Evolutionary conservation across 2,329 filamentous ascomycete species (phyloP), one percentile per base, ranked within the genome.

Genomic region (Ciborinia camelliae): DNA sequence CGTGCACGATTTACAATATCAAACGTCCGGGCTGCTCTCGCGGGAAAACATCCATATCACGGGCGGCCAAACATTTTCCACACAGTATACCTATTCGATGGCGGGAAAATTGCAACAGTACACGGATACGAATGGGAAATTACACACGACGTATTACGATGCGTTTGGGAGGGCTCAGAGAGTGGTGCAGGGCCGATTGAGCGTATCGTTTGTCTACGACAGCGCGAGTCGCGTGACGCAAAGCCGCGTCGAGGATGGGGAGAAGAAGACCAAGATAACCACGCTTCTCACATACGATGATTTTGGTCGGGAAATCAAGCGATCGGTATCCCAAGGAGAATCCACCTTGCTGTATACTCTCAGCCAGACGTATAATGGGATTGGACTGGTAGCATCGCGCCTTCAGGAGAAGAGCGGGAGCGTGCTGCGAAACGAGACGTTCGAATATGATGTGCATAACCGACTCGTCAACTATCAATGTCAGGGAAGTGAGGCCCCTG

Each of bases 401-500:
- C 30, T n/a, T 18, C 12, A 63, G 30, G 60, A 55, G 41, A 26
- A 37, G 10, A n/a, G 26, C 14, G 20, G 30, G 7, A 12, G 39
- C 41, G 45, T 55, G 39, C 12, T 26, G 30, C 50, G 41, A 20
- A 30, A 26, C 23, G 60, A 63, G 30, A 47, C 26, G 8, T 63
- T 63, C 20, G 60, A 63, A 45, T 63, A 63, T 28, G 60, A 63
- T 15, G n/a, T 37, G 14, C 50, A 63, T 23, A 63, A 63, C 14
- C 60, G 39, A n/a, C 60, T 63, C 30, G 39, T 47, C n/a, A 55
- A 48, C 8, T 63, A 63, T 23, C 28, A 47, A 48, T 55, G 60
- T 26, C 28, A 35, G n/a, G 60, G 60, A 47, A 55, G 4, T 23
- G 20, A 63, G 20, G n/a, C 39, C 9, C 60, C 60, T 37, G 20